phyloP scores from a whole-genome alignment of 2,329 filamentous ascomycete genomes.

The Trichoderma harzianum region DNA sequence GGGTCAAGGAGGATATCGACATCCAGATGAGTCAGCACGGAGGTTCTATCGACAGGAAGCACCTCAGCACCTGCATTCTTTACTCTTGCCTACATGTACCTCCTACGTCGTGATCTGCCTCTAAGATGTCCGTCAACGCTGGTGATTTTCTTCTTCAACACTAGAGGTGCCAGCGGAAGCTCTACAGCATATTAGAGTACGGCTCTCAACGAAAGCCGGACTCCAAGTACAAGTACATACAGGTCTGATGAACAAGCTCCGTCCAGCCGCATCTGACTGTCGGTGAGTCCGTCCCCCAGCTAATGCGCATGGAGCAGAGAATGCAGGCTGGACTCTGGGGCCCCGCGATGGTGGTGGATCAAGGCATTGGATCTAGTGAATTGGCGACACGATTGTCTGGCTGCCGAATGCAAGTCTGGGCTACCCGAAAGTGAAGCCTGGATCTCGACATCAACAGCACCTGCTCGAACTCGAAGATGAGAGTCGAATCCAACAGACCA shows the following conservation, averaged over 20 bases:
- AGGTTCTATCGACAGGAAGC: not conserved
- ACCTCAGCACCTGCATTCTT: not conserved
- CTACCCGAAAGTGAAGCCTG: not conserved
- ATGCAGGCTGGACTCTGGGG: conserved; percentile 25
- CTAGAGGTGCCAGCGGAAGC: not conserved
- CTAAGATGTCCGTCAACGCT: not conserved
- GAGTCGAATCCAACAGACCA: not conserved
- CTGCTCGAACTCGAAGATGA: not conserved
- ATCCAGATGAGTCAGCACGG: conserved; percentile 3
- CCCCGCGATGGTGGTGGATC: conserved; percentile 27
- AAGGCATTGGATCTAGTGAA: conserved; percentile 3
- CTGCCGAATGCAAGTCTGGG: not conserved
- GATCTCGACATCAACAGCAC: conserved; percentile 1
- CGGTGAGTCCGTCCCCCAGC: conserved; percentile 32
- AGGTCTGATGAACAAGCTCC: not conserved
- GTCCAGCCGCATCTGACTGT: conserved; percentile 34
- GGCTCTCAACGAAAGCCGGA: not conserved
- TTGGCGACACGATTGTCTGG: not conserved
- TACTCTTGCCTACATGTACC: not conserved
- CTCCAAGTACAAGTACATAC: not conserved
- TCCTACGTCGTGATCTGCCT: not conserved
- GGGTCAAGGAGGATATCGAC: not conserved
- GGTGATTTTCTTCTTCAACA: not conserved
- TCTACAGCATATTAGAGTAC: not conserved
- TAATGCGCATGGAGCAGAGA: conserved; percentile 1